Evolutionary conservation across 2,329 filamentous ascomycete genomes (phyloP).

Genomic region (Verticillium nonalfalfae): DNA sequence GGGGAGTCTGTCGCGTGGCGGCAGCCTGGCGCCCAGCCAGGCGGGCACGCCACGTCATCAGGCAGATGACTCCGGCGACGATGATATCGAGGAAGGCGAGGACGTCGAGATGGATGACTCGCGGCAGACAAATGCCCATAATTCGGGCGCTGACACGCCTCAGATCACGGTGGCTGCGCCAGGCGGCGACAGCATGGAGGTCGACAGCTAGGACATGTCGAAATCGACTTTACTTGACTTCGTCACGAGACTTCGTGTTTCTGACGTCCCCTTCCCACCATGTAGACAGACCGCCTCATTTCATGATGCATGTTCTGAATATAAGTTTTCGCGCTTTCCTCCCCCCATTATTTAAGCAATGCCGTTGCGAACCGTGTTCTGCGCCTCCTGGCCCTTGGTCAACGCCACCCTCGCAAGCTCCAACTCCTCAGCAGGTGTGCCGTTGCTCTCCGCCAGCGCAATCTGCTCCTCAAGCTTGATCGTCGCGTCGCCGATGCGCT

Average conservation of each 20-base stretch:
- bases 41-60: constrained; percentile 25
- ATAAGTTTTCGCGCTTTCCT: background rate
- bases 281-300: background rate
- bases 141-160: constrained; percentile 34
- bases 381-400: constrained; percentile 37
- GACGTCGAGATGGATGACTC: constrained; percentile 55
- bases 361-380: background rate
- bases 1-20: constrained; percentile 21
- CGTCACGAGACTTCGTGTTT: background rate
- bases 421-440: constrained; percentile 41
- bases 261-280: background rate
- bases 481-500: constrained; percentile 66
- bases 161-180: constrained; percentile 44
- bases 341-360: background rate
- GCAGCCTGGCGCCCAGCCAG: constrained; percentile 31
- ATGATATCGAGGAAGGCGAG: constrained; percentile 37
- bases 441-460: constrained; percentile 51
- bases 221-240: background rate
- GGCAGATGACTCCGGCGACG: constrained; percentile 16
- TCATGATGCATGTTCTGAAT: background rate
- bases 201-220: constrained; percentile 32
- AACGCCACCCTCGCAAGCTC: constrained; percentile 49
- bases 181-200: constrained; percentile 58
- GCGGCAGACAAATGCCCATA: constrained; percentile 23
- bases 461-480: constrained; percentile 70